Evolutionary conservation across 1,284 basidiomycete species (phyloP).

Genomic region (Cutaneotrichosporon cyanovorans): DNA sequence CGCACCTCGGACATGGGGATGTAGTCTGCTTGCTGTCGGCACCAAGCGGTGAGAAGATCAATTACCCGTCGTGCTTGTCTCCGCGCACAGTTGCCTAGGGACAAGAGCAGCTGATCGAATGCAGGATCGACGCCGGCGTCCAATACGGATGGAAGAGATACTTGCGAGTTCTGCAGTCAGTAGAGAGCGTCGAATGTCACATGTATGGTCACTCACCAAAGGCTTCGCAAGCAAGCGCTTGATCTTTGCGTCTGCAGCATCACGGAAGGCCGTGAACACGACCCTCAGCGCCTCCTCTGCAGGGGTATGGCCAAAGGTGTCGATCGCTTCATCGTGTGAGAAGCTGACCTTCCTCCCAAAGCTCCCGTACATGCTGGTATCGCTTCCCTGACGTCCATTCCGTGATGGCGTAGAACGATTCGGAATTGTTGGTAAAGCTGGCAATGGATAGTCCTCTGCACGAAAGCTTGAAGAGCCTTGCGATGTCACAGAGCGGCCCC

Average conservation of each 20-base stretch:
- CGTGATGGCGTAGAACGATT: conserved; percentile 30
- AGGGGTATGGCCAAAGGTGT: conserved; percentile 52
- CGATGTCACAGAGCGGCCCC: conserved; percentile 34
- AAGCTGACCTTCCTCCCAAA: conserved; percentile 25
- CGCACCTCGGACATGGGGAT: conserved; percentile 50
- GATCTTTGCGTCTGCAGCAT: conserved; percentile 68
- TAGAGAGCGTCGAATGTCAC: too few species aligned
- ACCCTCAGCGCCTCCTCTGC: conserved; percentile 79
- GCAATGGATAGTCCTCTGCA: conserved; percentile 35
- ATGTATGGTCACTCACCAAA: conserved; percentile 59
- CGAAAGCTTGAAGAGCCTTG: conserved; percentile 35
- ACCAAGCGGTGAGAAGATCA: conserved; percentile 82
- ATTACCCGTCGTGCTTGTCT: conserved; percentile 77
- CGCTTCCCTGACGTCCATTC: conserved; percentile 31
- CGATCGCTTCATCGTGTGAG: conserved; percentile 22
- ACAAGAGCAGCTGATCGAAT: conserved; percentile 72
- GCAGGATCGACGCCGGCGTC: conserved; percentile 63
- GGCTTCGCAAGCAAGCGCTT: conserved; percentile 61
- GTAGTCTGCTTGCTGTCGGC: conserved; percentile 63
- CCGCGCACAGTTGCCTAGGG: conserved; percentile 77
- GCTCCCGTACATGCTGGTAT: conserved; percentile 33
- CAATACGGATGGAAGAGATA: conserved; percentile 58
- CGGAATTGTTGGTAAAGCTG: conserved; percentile 35
- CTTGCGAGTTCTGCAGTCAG: conserved; percentile 57
- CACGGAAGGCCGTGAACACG: conserved; percentile 74